Evolutionary conservation across 2,329 filamentous ascomycete species (phyloP).

Genomic region (Trichoderma arundinaceum): DNA sequence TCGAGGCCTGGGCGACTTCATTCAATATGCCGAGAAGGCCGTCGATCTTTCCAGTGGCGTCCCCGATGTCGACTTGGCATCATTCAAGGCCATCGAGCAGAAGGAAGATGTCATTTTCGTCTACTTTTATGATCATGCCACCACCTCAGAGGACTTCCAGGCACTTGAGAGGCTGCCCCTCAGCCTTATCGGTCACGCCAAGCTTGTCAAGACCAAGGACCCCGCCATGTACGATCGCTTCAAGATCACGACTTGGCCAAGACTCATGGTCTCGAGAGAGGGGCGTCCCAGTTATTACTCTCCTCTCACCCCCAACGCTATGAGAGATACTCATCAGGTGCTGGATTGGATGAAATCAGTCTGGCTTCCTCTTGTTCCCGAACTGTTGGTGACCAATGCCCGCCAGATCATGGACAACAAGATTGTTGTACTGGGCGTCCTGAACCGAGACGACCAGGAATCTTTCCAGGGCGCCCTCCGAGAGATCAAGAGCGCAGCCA

Average conservation of each 20-base stretch:
- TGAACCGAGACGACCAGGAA: conserved; percentile 79
- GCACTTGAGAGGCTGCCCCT: conserved; percentile 86
- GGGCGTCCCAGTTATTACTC: conserved; percentile 90
- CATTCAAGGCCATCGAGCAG: conserved; percentile 83
- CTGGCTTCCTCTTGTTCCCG: conserved; percentile 94
- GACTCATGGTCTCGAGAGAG: conserved; percentile 85
- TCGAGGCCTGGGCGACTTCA: conserved; percentile 87
- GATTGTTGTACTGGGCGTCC: conserved; percentile 89
- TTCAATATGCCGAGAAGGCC: conserved; percentile 85
- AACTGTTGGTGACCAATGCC: conserved; percentile 89
- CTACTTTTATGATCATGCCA: conserved; percentile 97
- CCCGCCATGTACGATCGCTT: conserved; percentile 76
- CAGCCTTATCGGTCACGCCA: conserved; percentile 87
- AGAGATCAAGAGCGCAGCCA: conserved; percentile 93
- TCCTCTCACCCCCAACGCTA: conserved; percentile 84
- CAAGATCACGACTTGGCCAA: conserved; percentile 97
- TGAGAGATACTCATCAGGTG: conserved; percentile 82
- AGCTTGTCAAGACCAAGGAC: conserved; percentile 89
- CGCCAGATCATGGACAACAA: conserved; percentile 94
- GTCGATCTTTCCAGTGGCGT: conserved; percentile 78
- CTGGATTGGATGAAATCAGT: conserved; percentile 94
- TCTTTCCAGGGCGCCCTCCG: conserved; percentile 78
- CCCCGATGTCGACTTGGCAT: conserved; percentile 75
- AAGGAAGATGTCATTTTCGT: conserved; percentile 95
- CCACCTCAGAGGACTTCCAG: conserved; percentile 87